phyloP scores from a whole-genome alignment of 306 rosid species.

The Prunus armeniaca region DNA sequence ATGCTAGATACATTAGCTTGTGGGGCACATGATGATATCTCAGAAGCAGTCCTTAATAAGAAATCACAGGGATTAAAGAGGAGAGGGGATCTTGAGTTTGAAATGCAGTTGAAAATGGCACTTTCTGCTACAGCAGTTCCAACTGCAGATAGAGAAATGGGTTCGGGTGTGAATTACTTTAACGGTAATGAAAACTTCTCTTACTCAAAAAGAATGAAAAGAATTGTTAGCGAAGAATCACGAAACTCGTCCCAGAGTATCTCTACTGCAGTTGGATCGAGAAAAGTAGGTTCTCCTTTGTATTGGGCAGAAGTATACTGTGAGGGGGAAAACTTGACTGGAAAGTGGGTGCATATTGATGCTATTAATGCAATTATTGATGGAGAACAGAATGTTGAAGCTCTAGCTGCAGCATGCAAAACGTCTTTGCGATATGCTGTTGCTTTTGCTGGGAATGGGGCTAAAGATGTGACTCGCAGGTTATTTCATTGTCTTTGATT shows the following conservation, averaged over 20 bases:
- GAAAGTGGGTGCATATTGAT: constrained; percentile 96
- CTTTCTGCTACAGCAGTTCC: constrained; percentile 59
- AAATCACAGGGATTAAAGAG: constrained; percentile 51
- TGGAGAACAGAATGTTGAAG: constrained; percentile 87
- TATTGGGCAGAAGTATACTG: constrained; percentile 97
- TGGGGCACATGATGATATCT: constrained; percentile 33
- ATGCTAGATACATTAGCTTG: constrained; percentile 22
- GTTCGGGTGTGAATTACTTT: constrained; percentile 20
- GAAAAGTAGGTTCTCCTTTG: constrained; percentile 77
- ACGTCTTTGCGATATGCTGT: constrained; percentile 82
- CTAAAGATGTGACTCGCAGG: constrained; percentile 99
- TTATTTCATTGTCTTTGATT: constrained; percentile 32
- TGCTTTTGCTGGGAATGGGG: constrained; percentile 94
- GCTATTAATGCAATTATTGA: constrained; percentile 75
- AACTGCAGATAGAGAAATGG: constrained; percentile 34
- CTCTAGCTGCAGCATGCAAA: constrained; percentile 81
- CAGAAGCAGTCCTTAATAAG: constrained; percentile 27
- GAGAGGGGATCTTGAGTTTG: constrained; percentile 89
- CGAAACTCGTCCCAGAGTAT: constrained; percentile 47
- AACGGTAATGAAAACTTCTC: constrained; percentile 24
- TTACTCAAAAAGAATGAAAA: constrained; percentile 53
- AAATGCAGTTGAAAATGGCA: constrained; percentile 92
- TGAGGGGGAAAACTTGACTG: constrained; percentile 79
- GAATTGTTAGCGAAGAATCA: constrained; percentile 44
- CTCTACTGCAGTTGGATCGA: constrained; percentile 81